Evolutionary conservation across 176 grass and related monocot species (phyloP).

Genomic region (Elymus sibiricus): DNA sequence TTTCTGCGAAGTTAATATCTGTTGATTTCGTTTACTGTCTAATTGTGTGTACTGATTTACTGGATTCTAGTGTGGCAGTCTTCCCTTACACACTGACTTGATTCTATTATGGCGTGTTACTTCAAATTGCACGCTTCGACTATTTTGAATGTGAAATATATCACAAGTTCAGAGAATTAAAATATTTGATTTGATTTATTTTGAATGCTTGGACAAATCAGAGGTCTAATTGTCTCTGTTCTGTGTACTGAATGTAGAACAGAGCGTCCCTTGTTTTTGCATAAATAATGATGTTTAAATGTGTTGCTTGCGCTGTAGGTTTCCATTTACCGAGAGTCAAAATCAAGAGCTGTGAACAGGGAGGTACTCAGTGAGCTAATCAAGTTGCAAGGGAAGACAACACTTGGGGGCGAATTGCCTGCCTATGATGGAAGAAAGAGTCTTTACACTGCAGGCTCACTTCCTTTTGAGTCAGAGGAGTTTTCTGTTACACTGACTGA

Average conservation of each 20-base stretch:
- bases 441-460: slow-evolving; percentile 79
- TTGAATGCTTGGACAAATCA: neutral
- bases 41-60: neutral
- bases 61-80: neutral
- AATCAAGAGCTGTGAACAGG: slow-evolving; percentile 47
- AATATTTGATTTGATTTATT: neutral
- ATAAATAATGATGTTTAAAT: neutral
- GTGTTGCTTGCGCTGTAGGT: slow-evolving; percentile 29
- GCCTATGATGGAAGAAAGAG: slow-evolving; percentile 87
- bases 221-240: neutral
- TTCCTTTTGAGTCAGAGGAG: slow-evolving; percentile 66
- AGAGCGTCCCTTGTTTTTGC: neutral
- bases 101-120: too few relatives aligned
- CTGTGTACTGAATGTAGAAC: neutral
- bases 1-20: neutral
- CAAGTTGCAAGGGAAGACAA: slow-evolving; percentile 28
- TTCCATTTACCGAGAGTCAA: slow-evolving; percentile 51
- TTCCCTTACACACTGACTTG: neutral
- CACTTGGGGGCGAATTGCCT: slow-evolving; percentile 51
- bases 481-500: slow-evolving; percentile 59
- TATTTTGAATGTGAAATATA: neutral
- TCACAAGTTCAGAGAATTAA: too few relatives aligned
- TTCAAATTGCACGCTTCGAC: neutral
- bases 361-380: slow-evolving; percentile 62
- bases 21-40: neutral